These are phyloP conservation scores for Phalaenopsis equestris DNA, from an alignment of 106 monocot species.

Conservation along the genomic window DNA sequence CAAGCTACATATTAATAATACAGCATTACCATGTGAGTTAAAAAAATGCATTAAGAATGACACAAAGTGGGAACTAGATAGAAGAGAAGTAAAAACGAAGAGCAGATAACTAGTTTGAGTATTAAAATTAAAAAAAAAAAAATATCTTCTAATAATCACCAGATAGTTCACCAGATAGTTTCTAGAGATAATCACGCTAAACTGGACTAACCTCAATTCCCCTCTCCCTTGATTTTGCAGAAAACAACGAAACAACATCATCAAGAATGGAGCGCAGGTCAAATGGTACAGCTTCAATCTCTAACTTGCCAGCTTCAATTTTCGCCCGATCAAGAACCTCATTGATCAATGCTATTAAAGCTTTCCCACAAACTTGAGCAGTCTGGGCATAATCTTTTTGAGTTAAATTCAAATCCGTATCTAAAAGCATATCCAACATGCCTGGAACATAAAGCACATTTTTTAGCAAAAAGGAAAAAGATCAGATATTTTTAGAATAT, in stretches of 20 bases:
- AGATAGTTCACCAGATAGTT: neutral
- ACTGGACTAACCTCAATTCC: conserved; percentile 59
- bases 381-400: conserved; percentile 94
- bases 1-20: conserved; percentile 51
- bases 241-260: conserved; percentile 87
- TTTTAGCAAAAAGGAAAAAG: neutral
- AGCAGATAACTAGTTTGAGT: neutral
- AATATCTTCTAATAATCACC: neutral
- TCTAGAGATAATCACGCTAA: neutral
- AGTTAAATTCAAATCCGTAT: conserved; percentile 75
- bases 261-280: conserved; percentile 74
- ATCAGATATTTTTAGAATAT: too few relatives aligned
- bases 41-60: neutral
- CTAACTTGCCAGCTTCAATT: conserved; percentile 94
- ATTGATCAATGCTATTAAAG: conserved; percentile 86
- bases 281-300: conserved; percentile 87
- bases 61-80: neutral
- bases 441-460: conserved; percentile 29
- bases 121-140: neutral
- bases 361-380: conserved; percentile 93
- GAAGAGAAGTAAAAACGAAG: neutral
- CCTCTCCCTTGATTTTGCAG: conserved; percentile 74
- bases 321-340: conserved; percentile 97
- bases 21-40: neutral
- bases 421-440: conserved; percentile 97